Base-by-base conservation (phyloP, 306 rosid species). In the Cicer cuneatum region DNA sequence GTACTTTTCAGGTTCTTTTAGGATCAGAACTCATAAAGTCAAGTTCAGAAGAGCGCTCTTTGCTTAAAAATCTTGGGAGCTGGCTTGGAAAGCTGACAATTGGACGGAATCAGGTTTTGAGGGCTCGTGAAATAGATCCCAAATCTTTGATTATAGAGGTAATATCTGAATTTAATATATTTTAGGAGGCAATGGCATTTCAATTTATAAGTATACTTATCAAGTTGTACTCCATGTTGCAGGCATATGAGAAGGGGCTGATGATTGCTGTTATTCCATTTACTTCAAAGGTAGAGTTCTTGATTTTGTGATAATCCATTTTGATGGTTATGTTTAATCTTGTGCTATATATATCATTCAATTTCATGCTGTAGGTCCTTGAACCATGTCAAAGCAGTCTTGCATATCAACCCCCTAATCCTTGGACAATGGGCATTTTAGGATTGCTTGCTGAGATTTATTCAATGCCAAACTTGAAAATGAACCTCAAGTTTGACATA, bases 341-440 rank as follows among this genome's bases (percentile, higher is more conserved):
- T 38, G 57, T 56, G 41, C 41, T 79, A 16, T 39, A 74, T 74
- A 66, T 68, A 58, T 40, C 14, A 4, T 56, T 63, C 46, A 48
- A 72, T 74, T 72, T 66, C 16, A 53, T 77, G 71, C 40, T 86
- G 78, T 86, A 95, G 99, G 61, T 92, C 75, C 85, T 95, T 51
- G 98, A 95, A 84, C 98, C 99, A 56, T 95, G 99, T 75, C 96
- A 89, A 77, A 90, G 66, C 74, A 95, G 99, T 85, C 83, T 90
- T 76, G 99, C 99, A 1, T 95, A 95, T 80, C 98, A 90, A 77
- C 99, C 99, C 16, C 99, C 99, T 18, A 95, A 95, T 80, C 99
- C 99, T 61, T 95, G 99, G 99, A 92, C 99, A 54, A 90, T 95
- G 99, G 98, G 99, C 79, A 95, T 95, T 86, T 90, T 95, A 84